A percentile compares a stretch with the other conserved stretches of the same genome.
phyloP scores from a whole-genome alignment of 2,329 filamentous ascomycete species.

The Verticillium isaacii region DNA sequence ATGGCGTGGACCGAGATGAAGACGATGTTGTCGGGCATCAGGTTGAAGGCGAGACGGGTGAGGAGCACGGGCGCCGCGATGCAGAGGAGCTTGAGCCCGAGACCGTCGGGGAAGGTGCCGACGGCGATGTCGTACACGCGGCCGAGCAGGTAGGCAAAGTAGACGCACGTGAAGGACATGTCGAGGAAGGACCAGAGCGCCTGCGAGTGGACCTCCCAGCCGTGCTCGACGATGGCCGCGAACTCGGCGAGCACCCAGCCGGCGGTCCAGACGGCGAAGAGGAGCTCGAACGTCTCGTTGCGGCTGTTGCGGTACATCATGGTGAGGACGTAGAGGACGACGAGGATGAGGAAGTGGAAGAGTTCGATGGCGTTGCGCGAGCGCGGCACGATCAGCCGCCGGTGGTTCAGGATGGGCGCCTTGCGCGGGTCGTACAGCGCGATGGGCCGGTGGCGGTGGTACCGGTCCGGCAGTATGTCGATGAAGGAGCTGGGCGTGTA shows the following conservation, averaged over 20 bases:
- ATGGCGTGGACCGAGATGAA: conserved; percentile 78
- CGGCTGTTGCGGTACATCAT: conserved; percentile 62
- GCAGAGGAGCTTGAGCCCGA: conserved; percentile 71
- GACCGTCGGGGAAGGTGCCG: conserved; percentile 46
- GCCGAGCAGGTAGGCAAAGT: conserved; percentile 61
- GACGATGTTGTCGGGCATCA: conserved; percentile 79
- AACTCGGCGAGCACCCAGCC: conserved; percentile 79
- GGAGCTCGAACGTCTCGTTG: conserved; percentile 54
- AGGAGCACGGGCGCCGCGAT: conserved; percentile 74
- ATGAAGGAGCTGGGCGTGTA: conserved; percentile 80
- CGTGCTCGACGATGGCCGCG: conserved; percentile 73
- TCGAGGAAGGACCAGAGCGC: conserved; percentile 91
- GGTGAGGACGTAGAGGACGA: conserved; percentile 64
- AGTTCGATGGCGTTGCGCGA: conserved; percentile 73
- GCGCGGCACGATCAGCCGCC: conserved; percentile 75
- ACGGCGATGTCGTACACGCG: conserved; percentile 60
- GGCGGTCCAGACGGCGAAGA: conserved; percentile 68
- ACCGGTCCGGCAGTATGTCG: conserved; percentile 80
- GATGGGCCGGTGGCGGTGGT: conserved; percentile 73
- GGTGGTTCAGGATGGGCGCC: conserved; percentile 76
- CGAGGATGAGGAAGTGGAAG: conserved; percentile 65
- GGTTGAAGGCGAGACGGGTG: conserved; percentile 74
- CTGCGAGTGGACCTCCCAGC: conserved; percentile 70
- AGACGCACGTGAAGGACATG: conserved; percentile 71
- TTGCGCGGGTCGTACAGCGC: conserved; percentile 73